phyloP scores from a whole-genome alignment of 2,329 filamentous ascomycete genomes.

The Arthrobotrys sinensis region DNA sequence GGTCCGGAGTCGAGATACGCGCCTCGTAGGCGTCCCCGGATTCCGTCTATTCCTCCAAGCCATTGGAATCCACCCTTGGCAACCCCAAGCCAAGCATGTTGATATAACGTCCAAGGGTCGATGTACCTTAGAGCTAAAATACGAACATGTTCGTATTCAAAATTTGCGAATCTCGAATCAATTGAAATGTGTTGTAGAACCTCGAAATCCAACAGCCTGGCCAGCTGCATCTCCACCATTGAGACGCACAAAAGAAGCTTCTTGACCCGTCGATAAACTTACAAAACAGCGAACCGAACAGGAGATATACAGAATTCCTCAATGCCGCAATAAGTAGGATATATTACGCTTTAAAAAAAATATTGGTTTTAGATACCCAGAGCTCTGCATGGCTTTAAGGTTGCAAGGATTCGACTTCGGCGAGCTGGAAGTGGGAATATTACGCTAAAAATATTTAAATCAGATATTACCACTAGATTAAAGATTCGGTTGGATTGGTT shows the following conservation, averaged over 20 bases:
- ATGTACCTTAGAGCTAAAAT: background rate
- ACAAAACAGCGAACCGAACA: background rate
- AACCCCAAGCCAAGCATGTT: background rate
- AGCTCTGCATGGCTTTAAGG: conserved; percentile 15
- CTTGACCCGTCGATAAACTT: background rate
- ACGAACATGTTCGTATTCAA: background rate
- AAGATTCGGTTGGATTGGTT: conserved; percentile 5
- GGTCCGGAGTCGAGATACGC: conserved; percentile 2
- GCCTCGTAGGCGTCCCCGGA: background rate
- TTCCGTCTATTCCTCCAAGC: conserved; percentile 4
- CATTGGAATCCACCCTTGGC: conserved; percentile 10
- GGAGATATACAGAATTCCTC: conserved; percentile 11
- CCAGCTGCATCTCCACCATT: background rate
- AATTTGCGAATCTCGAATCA: background rate
- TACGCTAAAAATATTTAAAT: conserved; percentile 46
- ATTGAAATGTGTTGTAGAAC: conserved; percentile 1
- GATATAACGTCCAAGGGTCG: background rate
- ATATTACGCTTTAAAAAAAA: conserved; percentile 1
- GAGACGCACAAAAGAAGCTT: background rate
- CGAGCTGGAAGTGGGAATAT: conserved; percentile 46
- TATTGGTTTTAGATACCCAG: background rate
- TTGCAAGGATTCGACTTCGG: conserved; percentile 53
- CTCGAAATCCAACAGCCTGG: conserved; percentile 22
- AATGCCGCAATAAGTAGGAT: conserved; percentile 23
- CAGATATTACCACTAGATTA: background rate